phyloP scores from a whole-genome alignment of 2,329 filamentous ascomycete genomes.

The Ascochyta viciae-villosae region DNA sequence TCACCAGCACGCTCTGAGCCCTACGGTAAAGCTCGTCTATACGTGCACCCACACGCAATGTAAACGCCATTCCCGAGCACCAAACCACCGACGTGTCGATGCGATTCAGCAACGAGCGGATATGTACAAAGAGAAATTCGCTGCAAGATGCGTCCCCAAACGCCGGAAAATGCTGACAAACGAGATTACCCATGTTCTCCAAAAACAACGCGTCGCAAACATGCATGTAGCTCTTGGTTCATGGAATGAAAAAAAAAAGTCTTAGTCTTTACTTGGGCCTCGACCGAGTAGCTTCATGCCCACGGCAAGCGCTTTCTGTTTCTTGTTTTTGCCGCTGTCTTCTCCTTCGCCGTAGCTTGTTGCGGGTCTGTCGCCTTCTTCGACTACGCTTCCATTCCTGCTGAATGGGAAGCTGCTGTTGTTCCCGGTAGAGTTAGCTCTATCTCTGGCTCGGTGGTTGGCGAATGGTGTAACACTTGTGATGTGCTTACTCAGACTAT shows the following conservation, averaged over 20 bases:
- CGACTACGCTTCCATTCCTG: slow-evolving; percentile 6
- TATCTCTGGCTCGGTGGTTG: slow-evolving; percentile 24
- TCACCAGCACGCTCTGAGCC: too few relatives aligned
- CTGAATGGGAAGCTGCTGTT: slow-evolving; percentile 5
- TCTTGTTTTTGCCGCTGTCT: slow-evolving; percentile 9
- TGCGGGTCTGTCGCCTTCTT: neutral
- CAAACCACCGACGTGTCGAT: too few relatives aligned
- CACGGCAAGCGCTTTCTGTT: slow-evolving; percentile 13
- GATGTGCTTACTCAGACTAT: slow-evolving; percentile 43
- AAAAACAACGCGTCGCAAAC: too few relatives aligned
- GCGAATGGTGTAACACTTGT: slow-evolving; percentile 40
- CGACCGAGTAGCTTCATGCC: slow-evolving; percentile 14
- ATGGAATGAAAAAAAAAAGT: neutral
- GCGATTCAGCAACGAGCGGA: too few relatives aligned
- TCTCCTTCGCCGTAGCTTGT: slow-evolving; percentile 6
- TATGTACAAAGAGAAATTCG: too few relatives aligned
- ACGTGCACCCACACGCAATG: too few relatives aligned
- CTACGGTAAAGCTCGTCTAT: too few relatives aligned
- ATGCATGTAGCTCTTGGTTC: too few relatives aligned
- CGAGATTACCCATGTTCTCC: too few relatives aligned
- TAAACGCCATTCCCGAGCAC: too few relatives aligned
- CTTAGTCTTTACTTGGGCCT: neutral
- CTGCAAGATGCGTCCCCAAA: too few relatives aligned
- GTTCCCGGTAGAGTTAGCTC: slow-evolving; percentile 18
- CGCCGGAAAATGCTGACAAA: too few relatives aligned